Base-by-base conservation (phyloP, 2,329 filamentous ascomycete genomes). In the Ustulina deusta region DNA sequence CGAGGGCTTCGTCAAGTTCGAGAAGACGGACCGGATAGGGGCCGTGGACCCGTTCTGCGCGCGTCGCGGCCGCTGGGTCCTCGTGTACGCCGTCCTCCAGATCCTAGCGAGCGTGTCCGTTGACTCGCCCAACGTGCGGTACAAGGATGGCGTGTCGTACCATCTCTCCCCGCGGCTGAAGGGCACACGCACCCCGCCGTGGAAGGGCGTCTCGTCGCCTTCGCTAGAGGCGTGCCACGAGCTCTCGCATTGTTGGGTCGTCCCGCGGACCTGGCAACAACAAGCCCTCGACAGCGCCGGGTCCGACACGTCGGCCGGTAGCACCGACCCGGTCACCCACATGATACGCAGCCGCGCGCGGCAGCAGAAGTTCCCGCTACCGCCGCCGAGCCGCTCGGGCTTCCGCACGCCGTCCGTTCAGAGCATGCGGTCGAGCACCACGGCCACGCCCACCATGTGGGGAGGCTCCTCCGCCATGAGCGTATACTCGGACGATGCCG, bases 1-100 rank as follows among this genome's bases (percentile, higher is more conserved):
- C 4, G 86, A 88, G 44, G 82, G 81, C 1, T 89, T 87, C 70
- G 80, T 84, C 63, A 81, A 81, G 60, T 88, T 88, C 70, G 87
- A 90, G 71, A 88, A 87, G 76, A 72, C 77, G 0, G 87, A 90
- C 68, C 80, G 75, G 4, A 76, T 85, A 1, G 81, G 81, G 27
- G 82, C 85, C 46, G 76, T 87, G 9, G 85, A 89, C 69, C 87
- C 87, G 0, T 83, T 82, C 58, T 82, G 81, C 20, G 87, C 87
- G 3, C 84, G 88, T 1, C 83, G 85, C 11, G 87, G 86, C 10
- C 84, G 88, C 25, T 90, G 88, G 88, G 79, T 89, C 3, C 79
- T 90, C 3, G 82, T 90, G 25, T 90, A 90, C 72, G 86, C 84
- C 2, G 79, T 90, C 11, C 77, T 90, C 17, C 88, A 90, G 76